Base-by-base conservation (phyloP, 73 alveolate genomes). In the Tetrahymena borealis region DNA sequence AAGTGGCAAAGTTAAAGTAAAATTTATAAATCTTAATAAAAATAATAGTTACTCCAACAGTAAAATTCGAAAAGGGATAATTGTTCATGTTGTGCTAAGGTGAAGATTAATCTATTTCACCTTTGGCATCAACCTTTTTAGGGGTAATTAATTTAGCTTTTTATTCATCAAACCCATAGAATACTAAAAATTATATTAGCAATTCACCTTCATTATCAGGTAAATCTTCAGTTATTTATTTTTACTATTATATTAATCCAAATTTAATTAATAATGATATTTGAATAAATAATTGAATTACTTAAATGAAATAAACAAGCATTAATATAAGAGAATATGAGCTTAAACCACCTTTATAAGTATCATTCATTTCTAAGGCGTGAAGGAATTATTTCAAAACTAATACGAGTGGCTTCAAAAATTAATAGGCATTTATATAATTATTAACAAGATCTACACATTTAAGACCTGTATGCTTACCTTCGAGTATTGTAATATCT, bases 291-390 rank as follows among this genome's bases (percentile, higher is more conserved):
- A 41, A 31, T 91, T 91, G 40, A 24, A 28, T 78, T n/a, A 42
- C 39, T 94, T 93, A 31, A 20, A 78, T 78, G 39, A 94, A 91
- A 40, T 94, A 39, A 8, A 93, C 92, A 4, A 95, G 90, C 96
- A 95, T 95, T 33, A 95, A 92, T 15, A 95, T 91, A 2, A 95
- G 60, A 24, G 96, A 93, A 78, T 95, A 95, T 32, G 94, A 91
- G 39, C 96, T 91, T 77, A 95, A 93, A 0, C 97, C 97, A 28
- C 97, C 96, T 35, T 91, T 94, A 32, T 95, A 95, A 4, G 97
- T 95, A 37, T 93, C 96, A 37, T 93, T 94, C 90, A 78, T 77
- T 18, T 91, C 93, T 40, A 79, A 42, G 20, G 39, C 38, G 33
- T 91, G 79, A 7, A 95, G 96, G n/a, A 95, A 93, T 9, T 95